phyloP scores from a whole-genome alignment of 768 basidiomycete species.

The Hemileccinum rubropunctum region DNA sequence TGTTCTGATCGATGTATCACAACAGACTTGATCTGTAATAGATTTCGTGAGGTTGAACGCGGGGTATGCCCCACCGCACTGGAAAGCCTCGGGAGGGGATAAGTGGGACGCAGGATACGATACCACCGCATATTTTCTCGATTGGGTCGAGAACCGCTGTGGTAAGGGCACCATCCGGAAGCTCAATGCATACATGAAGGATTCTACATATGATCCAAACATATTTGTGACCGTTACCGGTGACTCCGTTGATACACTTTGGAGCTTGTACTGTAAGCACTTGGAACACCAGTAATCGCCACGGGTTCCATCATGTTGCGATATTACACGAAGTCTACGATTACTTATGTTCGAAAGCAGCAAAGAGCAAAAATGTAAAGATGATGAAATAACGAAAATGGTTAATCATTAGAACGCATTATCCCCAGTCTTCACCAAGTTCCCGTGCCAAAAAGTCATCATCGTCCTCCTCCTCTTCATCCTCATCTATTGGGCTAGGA shows the following conservation, averaged over 20 bases:
- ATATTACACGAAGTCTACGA: constrained; percentile 19
- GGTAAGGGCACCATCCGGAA: constrained; percentile 53
- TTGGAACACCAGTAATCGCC: constrained; percentile 23
- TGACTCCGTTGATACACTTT: constrained; percentile 50
- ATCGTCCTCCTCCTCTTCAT: constrained; percentile 59
- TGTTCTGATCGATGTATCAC: not conserved
- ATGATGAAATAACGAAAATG: too few relatives aligned
- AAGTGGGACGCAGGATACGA: constrained; percentile 78
- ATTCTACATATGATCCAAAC: constrained; percentile 44
- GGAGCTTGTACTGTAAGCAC: constrained; percentile 51
- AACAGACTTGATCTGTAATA: constrained; percentile 19
- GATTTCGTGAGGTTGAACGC: constrained; percentile 71
- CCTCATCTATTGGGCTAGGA: constrained; percentile 40
- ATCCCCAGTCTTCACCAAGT: constrained; percentile 77
- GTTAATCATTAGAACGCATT: constrained; percentile 22
- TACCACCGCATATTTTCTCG: constrained; percentile 70
- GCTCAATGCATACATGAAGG: constrained; percentile 55
- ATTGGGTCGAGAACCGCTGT: constrained; percentile 57
- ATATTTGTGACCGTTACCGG: constrained; percentile 57
- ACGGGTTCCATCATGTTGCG: constrained; percentile 11
- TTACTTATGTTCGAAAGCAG: constrained; percentile 20
- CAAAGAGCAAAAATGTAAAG: constrained; percentile 5
- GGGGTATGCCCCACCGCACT: constrained; percentile 65
- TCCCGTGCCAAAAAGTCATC: constrained; percentile 83
- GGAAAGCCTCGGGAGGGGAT: constrained; percentile 47